A percentile compares a stretch with the other conserved stretches of the same genome.
phyloP scores from a whole-genome alignment of 1,139 yeast species.

The Scheffersomyces parashehatae region DNA sequence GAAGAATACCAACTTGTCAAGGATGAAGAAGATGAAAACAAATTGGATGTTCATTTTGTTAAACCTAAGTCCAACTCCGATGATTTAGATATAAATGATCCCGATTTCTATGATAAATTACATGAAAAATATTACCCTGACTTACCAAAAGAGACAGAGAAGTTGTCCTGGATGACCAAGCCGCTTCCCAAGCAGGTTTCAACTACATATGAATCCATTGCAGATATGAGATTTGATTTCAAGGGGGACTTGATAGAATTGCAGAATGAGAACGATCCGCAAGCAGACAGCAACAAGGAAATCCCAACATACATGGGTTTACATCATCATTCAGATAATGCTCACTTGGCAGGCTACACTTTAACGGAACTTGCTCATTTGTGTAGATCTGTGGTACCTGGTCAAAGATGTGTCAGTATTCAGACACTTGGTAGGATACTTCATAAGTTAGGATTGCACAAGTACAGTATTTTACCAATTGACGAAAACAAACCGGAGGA shows the following conservation, averaged over 20 bases:
- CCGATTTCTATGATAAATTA: slow-evolving; percentile 73
- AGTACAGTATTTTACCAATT: slow-evolving; percentile 53
- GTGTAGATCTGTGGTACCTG: slow-evolving; percentile 74
- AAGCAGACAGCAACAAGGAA: slow-evolving; percentile 26
- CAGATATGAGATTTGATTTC: slow-evolving; percentile 84
- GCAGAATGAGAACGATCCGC: slow-evolving; percentile 40
- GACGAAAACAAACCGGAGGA: slow-evolving; percentile 32
- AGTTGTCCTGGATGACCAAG: slow-evolving; percentile 86
- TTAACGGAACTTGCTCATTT: slow-evolving; percentile 78
- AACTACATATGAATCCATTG: slow-evolving; percentile 58
- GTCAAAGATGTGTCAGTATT: slow-evolving; percentile 85
- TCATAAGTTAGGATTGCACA: slow-evolving; percentile 72
- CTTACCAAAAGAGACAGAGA: slow-evolving; percentile 77
- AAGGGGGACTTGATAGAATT: slow-evolving; percentile 68
- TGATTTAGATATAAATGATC: slow-evolving; percentile 65
- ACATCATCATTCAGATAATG: slow-evolving; percentile 89
- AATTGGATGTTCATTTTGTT: slow-evolving; percentile 61
- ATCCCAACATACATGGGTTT: slow-evolving; percentile 67
- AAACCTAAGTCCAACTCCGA: slow-evolving; percentile 42
- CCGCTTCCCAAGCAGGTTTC: slow-evolving; percentile 51
- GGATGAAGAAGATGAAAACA: slow-evolving; percentile 36
- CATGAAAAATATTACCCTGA: slow-evolving; percentile 89
- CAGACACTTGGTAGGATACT: slow-evolving; percentile 85
- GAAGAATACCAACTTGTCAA: slow-evolving; percentile 45
- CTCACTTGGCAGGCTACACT: slow-evolving; percentile 91